Conservation (phyloP, 2,329 filamentous ascomycete species). For the Pyrenochaeta sp. region DNA sequence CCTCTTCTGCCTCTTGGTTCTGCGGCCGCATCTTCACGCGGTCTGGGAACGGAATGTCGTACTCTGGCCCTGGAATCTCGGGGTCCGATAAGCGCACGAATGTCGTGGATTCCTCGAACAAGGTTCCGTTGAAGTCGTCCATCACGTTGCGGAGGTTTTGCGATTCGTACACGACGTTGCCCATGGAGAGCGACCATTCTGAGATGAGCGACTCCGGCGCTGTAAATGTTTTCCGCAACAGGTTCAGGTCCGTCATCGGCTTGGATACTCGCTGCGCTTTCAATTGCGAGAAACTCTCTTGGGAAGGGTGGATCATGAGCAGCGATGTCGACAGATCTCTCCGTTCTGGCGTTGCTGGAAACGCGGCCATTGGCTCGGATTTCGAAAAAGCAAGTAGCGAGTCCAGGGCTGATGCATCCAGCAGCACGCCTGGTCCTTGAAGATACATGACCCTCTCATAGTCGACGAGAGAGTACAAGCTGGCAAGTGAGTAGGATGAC, state of each 20-base stretch:
- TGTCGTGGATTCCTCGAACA: constrained; percentile 53
- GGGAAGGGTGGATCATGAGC: constrained; percentile 48
- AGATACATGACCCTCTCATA: constrained; percentile 57
- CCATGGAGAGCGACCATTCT: constrained; percentile 49
- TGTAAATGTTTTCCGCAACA: constrained; percentile 45
- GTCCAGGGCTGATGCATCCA: constrained; percentile 58
- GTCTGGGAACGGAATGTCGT: constrained; percentile 56
- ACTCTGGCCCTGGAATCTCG: constrained; percentile 60
- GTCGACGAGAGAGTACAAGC: constrained; percentile 54
- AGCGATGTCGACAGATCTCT: constrained; percentile 49
- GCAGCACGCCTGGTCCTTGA: constrained; percentile 55
- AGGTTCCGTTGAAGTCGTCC: constrained; percentile 55
- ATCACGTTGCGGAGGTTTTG: constrained; percentile 36
- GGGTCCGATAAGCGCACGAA: constrained; percentile 59
- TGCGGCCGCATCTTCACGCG: constrained; percentile 54
- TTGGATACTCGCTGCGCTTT: constrained; percentile 35
- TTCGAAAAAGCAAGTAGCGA: constrained; percentile 53
- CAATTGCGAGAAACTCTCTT: constrained; percentile 41
- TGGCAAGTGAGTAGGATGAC: constrained; percentile 56
- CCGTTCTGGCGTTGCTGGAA: constrained; percentile 41
- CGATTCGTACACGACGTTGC: constrained; percentile 50
- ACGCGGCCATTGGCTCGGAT: constrained; percentile 46
- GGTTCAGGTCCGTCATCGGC: constrained; percentile 40
- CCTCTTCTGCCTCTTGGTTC: constrained; percentile 56
- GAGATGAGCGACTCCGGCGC: constrained; percentile 47